Base-by-base conservation (phyloP, 495 filamentous ascomycete genomes). In the Margaritispora aquatica region DNA sequence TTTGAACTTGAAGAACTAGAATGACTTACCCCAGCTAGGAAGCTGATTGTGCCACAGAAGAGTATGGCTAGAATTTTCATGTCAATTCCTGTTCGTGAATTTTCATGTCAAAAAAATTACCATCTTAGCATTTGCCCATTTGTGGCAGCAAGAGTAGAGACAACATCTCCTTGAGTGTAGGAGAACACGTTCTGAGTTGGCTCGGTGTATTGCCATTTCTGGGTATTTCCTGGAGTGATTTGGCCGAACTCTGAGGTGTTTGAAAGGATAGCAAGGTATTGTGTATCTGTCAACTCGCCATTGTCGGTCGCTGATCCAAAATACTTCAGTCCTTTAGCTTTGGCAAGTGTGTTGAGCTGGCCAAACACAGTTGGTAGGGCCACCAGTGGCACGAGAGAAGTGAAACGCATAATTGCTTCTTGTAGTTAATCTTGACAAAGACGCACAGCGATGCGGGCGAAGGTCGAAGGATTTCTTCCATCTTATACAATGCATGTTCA, bases 31-130 rank as follows among this genome's bases (percentile, higher is more conserved):
- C 81, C 81, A 87, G 48, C 48, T 73, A 19, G 85, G 83, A 2
- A 87, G 67, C 61, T 88, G 80, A 36, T 71, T 74, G 66, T 87
- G 70, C 83, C 81, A 88, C 9, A 84, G 75, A n/a, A 86, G 67
- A 10, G 75, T 83, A 63, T 87, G 82, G 57, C 48, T 21, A 19
- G n/a, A 44, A 20, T 5, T 2, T 8, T n/a, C 20, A 22, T 47
- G 21, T 47, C 38, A 47, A 38, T n/a, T n/a, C n/a, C n/a, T n/a
- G n/a, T n/a, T n/a, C n/a, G n/a, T n/a, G n/a, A 44, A 20, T 5
- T 2, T 8, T n/a, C 20, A 22, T 47, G 21, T 47, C 38, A 47
- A 38, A n/a, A n/a, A n/a, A n/a, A n/a, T n/a, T 29, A 26, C 54
- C 81, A 85, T 51, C 82, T 65, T 31, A 87, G 55, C 22, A 75